Evolutionary conservation across 106 monocot species (phyloP).

Genomic region (Posidonia australis): DNA sequence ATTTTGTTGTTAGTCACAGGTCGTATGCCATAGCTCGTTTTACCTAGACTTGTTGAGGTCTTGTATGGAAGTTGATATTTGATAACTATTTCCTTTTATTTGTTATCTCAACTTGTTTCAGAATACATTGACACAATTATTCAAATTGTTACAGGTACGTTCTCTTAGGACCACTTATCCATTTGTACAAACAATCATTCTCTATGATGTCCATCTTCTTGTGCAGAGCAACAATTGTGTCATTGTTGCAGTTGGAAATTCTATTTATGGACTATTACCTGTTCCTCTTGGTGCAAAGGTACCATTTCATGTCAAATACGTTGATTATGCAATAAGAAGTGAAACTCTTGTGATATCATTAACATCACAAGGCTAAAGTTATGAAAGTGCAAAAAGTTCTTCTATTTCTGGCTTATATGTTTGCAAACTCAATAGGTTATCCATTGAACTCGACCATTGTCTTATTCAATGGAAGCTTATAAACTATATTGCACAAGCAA

Average conservation of each 20-base stretch:
- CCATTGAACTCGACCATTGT: too few relatives aligned
- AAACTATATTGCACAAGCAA: too few relatives aligned
- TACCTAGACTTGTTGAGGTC: constrained; percentile 75
- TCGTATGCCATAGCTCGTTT: constrained; percentile 79
- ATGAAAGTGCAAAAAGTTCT: too few relatives aligned
- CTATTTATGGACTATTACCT: constrained; percentile 75
- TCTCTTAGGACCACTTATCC: constrained; percentile 81
- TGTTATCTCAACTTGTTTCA: background rate
- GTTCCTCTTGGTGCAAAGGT: constrained; percentile 98
- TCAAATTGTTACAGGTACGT: constrained; percentile 50
- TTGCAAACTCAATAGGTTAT: too few relatives aligned
- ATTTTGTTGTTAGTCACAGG: constrained; percentile 60
- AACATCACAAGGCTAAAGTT: too few relatives aligned
- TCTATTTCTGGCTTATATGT: too few relatives aligned
- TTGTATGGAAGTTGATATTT: background rate
- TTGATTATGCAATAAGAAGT: background rate
- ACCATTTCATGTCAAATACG: background rate
- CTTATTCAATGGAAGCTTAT: too few relatives aligned
- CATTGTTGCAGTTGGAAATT: constrained; percentile 61
- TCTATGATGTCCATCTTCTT: constrained; percentile 78
- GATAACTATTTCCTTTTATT: constrained; percentile 1
- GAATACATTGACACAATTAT: background rate
- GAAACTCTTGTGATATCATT: background rate
- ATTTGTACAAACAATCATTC: constrained; percentile 76
- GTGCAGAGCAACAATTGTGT: constrained; percentile 55